A percentile compares a stretch with the other conserved stretches of the same genome.
phyloP scores from a whole-genome alignment of 345 rosid genomes.

The Rhodamnia argentea region DNA sequence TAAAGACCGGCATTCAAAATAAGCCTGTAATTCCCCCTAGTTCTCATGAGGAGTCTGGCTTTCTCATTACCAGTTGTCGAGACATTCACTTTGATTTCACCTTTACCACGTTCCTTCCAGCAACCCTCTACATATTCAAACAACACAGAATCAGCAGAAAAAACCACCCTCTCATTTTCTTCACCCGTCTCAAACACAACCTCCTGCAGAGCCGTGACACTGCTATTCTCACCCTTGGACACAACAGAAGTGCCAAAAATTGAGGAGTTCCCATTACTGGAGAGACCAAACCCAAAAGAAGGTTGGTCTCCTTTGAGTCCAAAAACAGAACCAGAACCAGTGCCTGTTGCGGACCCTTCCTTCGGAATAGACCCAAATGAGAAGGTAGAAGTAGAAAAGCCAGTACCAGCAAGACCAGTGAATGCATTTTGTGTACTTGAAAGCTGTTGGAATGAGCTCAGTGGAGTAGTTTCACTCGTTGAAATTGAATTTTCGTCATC shows the following conservation, averaged over 20 bases:
- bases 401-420: slow-evolving; percentile 88
- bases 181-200: slow-evolving; percentile 87
- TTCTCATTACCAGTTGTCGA: slow-evolving; percentile 38
- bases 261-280: slow-evolving; percentile 55
- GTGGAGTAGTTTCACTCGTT: slow-evolving; percentile 27
- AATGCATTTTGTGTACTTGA: slow-evolving; percentile 93
- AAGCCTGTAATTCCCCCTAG: slow-evolving; percentile 83
- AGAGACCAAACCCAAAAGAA: slow-evolving; percentile 39
- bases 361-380: slow-evolving; percentile 48
- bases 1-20: slow-evolving; percentile 82
- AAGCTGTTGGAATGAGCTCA: slow-evolving; percentile 91
- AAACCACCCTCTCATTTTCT: slow-evolving; percentile 75
- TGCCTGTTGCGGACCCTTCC: slow-evolving; percentile 34
- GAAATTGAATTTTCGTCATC: slow-evolving; percentile 30
- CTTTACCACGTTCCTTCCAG: slow-evolving; percentile 99
- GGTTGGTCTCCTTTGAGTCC: slow-evolving; percentile 31
- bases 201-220: slow-evolving; percentile 66
- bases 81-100: slow-evolving; percentile 81
- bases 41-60: slow-evolving; percentile 83
- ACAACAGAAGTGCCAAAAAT: slow-evolving; percentile 34
- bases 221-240: slow-evolving; percentile 52
- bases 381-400: slow-evolving; percentile 59
- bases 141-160: slow-evolving; percentile 66
- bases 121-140: slow-evolving; percentile 62
- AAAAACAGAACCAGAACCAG: slow-evolving; percentile 18